phyloP scores from a whole-genome alignment of 1,139 yeast species.

The Suhomyces bokatorum region DNA sequence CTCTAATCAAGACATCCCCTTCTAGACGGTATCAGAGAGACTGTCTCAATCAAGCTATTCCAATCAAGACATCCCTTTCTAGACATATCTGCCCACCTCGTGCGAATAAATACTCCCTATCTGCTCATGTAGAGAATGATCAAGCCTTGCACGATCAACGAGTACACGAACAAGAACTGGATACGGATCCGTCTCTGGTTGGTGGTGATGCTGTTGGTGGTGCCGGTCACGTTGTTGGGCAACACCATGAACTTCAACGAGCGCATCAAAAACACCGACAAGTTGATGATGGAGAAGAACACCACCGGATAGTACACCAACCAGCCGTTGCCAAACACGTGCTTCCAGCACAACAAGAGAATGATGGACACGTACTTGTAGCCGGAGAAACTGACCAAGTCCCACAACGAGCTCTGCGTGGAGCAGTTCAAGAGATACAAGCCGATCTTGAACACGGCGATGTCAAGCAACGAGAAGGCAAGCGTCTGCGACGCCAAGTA shows the following conservation, averaged over 20 bases:
- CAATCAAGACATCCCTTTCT: no score
- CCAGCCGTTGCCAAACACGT: constrained; percentile 37
- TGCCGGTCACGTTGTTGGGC: constrained; percentile 45
- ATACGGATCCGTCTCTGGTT: constrained; percentile 80
- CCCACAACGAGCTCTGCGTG: constrained; percentile 64
- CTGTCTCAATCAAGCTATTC: no score
- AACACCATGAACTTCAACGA: constrained; percentile 77
- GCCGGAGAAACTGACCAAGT: constrained; percentile 86
- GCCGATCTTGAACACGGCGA: constrained; percentile 44
- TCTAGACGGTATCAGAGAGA: no score
- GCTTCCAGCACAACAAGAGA: constrained; percentile 51
- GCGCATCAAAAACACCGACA: constrained; percentile 76
- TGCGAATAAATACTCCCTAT: constrained; percentile 10
- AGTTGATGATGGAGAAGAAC: constrained; percentile 46
- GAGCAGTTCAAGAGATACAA: constrained; percentile 51
- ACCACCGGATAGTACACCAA: constrained; percentile 43
- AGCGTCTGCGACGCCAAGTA: constrained; percentile 87
- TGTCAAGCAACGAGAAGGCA: constrained; percentile 78
- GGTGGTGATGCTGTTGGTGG: constrained; percentile 56
- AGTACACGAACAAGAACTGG: constrained; percentile 82
- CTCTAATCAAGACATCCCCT: no score
- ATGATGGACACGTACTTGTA: constrained; percentile 88
- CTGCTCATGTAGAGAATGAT: constrained; percentile 32
- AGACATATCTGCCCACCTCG: no score
- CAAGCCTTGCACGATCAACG: constrained; percentile 69